These are phyloP conservation scores for Immersiporthe knoxdaviesiana DNA, from an alignment of 2,329 filamentous ascomycete species.

Conservation along the genomic window DNA sequence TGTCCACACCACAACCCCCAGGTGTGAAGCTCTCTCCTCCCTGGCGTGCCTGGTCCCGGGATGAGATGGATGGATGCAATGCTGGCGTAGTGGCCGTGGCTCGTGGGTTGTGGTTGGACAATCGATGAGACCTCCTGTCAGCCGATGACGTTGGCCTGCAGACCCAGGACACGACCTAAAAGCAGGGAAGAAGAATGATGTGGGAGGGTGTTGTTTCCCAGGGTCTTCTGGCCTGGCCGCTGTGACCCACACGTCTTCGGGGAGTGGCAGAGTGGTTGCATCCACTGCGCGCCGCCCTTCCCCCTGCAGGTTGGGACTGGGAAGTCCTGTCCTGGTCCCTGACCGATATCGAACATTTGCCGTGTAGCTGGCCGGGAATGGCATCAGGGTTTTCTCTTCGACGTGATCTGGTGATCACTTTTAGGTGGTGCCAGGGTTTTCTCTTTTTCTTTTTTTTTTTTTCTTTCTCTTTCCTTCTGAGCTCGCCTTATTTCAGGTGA, in stretches of 20 bases:
- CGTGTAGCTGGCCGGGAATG: constrained; percentile 1
- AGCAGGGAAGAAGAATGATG: constrained; percentile 22
- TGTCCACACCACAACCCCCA: neutral
- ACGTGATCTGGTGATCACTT: neutral
- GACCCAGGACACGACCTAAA: constrained; percentile 19
- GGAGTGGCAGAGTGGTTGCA: constrained; percentile 18
- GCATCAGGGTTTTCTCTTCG: neutral
- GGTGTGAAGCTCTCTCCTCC: neutral
- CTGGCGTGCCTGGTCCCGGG: neutral
- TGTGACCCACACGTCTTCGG: neutral
- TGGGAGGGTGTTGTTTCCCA: neutral
- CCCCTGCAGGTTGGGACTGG: constrained; percentile 10
- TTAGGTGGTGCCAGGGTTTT: neutral
- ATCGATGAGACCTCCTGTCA: constrained; percentile 14
- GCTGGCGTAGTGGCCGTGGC: neutral
- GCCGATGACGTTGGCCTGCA: constrained; percentile 30
- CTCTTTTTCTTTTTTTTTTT: neutral
- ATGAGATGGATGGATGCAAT: neutral
- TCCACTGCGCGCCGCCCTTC: neutral
- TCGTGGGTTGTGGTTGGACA: constrained; percentile 18
- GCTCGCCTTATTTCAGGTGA: no score
- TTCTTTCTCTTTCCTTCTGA: no score
- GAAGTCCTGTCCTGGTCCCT: constrained; percentile 9
- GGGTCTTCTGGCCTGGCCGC: constrained; percentile 16
- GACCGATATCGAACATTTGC: neutral